These are phyloP conservation scores for Phlegmacium glaucopus DNA, from an alignment of 768 basidiomycete genomes.

Conservation along the genomic window DNA sequence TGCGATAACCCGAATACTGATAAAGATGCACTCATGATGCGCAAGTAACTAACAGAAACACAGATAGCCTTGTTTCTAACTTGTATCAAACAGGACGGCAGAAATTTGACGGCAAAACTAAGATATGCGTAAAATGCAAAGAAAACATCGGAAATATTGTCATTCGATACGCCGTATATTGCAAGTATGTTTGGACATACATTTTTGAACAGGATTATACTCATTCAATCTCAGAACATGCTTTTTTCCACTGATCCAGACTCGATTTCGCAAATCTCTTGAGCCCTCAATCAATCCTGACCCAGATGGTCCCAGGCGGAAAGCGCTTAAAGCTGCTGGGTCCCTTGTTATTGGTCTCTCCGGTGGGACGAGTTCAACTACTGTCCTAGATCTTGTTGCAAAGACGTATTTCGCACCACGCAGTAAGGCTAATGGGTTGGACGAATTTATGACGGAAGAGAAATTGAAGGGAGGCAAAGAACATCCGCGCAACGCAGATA, in stretches of 20 bases:
- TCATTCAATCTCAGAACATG: conserved; percentile 33
- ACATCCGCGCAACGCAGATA: conserved; percentile 55
- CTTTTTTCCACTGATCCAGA: conserved; percentile 57
- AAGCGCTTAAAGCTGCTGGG: conserved; percentile 62
- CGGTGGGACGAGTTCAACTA: conserved; percentile 75
- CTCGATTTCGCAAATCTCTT: conserved; percentile 62
- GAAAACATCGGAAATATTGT: conserved; percentile 60
- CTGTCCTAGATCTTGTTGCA: conserved; percentile 66
- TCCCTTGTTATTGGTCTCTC: conserved; percentile 69
- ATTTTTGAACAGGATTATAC: background rate
- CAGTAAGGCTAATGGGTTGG: conserved; percentile 2
- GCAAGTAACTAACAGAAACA: conserved; percentile 35
- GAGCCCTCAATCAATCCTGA: conserved; percentile 61
- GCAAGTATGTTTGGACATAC: conserved; percentile 53
- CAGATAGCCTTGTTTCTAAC: background rate
- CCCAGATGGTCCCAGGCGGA: conserved; percentile 53
- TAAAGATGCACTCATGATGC: conserved; percentile 61
- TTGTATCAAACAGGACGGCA: conserved; percentile 43
- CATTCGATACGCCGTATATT: conserved; percentile 79
- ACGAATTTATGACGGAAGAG: conserved; percentile 9
- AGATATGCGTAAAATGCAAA: conserved; percentile 74
- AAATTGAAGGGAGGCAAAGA: conserved; percentile 52
- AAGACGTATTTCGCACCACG: conserved; percentile 49
- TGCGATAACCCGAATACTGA: conserved; percentile 67
- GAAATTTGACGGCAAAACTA: conserved; percentile 62